A percentile compares a stretch with the other conserved stretches of the same genome.
phyloP scores from a whole-genome alignment of 73 alveolate genomes.

The Paramecium bursaria region DNA sequence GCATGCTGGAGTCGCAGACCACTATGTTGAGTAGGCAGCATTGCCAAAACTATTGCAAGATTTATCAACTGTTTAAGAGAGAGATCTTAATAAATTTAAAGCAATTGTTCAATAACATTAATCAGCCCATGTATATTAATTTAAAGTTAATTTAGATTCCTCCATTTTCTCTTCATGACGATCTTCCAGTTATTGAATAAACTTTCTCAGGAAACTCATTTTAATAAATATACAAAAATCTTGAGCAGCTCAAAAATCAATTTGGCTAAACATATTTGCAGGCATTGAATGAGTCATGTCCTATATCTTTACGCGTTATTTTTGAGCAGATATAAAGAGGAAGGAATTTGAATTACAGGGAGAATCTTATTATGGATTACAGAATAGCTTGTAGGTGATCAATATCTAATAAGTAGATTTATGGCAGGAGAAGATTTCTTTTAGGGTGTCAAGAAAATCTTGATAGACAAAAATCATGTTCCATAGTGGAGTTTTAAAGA shows the following conservation, averaged over 20 bases:
- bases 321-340: slow-evolving; percentile 89
- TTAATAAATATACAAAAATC: slow-evolving; percentile 59
- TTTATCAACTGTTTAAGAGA: background rate
- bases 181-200: slow-evolving; percentile 55
- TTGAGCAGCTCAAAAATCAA: slow-evolving; percentile 15
- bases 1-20: slow-evolving; percentile 92
- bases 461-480: slow-evolving; percentile 86
- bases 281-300: slow-evolving; percentile 59
- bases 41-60: slow-evolving; percentile 52
- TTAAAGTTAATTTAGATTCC: slow-evolving; percentile 34
- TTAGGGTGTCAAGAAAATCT: slow-evolving; percentile 91
- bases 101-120: slow-evolving; percentile 13
- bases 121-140: background rate
- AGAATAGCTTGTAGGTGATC: slow-evolving; percentile 77
- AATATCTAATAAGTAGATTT: slow-evolving; percentile 71
- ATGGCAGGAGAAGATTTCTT: slow-evolving; percentile 83
- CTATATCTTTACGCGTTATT: slow-evolving; percentile 79
- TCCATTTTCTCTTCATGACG: background rate
- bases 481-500: slow-evolving; percentile 85
- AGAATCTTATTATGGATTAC: slow-evolving; percentile 86
- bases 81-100: slow-evolving; percentile 32
- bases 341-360: slow-evolving; percentile 73
- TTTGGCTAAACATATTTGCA: slow-evolving; percentile 58
- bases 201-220: slow-evolving; percentile 67
- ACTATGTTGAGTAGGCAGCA: slow-evolving; percentile 75